Evolutionary conservation across 345 rosid genomes (phyloP).

Genomic region (Arabis alpina): DNA sequence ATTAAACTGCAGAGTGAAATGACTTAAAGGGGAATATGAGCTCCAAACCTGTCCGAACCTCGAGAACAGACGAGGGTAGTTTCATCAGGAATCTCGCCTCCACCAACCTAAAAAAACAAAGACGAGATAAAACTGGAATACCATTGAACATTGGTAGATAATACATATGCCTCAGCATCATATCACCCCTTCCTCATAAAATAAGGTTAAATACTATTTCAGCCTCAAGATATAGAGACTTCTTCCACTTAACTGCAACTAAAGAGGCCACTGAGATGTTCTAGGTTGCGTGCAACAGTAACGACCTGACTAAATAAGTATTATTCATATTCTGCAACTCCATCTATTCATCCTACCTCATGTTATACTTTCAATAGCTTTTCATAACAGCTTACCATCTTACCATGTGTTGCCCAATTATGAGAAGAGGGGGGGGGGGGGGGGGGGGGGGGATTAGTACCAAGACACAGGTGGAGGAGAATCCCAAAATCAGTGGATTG

Average conservation of each 20-base stretch:
- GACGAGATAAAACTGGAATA: constrained; percentile 37
- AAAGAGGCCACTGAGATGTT: constrained; percentile 3
- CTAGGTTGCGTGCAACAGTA: background rate
- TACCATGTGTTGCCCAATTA: constrained; percentile 23
- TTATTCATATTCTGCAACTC: background rate
- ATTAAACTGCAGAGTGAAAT: constrained; percentile 2
- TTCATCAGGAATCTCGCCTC: constrained; percentile 89
- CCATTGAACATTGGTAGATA: background rate
- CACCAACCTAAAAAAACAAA: constrained; percentile 71
- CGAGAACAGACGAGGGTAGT: constrained; percentile 82
- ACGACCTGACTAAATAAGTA: background rate
- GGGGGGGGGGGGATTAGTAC: constrained; percentile 3
- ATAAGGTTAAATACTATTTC: constrained; percentile 3
- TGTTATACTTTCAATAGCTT: constrained; percentile 13
- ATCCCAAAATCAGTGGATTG: background rate
- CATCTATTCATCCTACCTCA: constrained; percentile 10
- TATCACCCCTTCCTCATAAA: constrained; percentile 6
- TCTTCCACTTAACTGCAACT: constrained; percentile 22
- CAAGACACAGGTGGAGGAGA: background rate
- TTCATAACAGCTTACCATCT: constrained; percentile 18
- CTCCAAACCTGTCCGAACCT: constrained; percentile 90
- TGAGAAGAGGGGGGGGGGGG: background rate
- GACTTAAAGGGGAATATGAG: constrained; percentile 25
- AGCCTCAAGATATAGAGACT: constrained; percentile 6
- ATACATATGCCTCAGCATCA: constrained; percentile 9